Evolutionary conservation across 2,329 filamentous ascomycete species (phyloP).

Genomic region (Aschersonia sp.): DNA sequence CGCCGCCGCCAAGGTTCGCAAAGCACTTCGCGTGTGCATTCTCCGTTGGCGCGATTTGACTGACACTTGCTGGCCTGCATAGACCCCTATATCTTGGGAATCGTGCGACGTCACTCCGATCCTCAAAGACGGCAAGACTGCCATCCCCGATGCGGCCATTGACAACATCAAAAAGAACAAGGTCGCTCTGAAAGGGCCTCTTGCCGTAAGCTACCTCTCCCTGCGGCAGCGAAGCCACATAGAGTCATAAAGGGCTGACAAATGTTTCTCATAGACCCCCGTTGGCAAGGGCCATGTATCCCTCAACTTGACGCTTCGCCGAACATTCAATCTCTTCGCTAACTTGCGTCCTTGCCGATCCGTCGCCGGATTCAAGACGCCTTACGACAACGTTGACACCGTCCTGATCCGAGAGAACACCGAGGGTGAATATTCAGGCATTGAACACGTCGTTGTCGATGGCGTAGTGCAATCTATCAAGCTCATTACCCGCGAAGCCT

Average conservation of each 20-base stretch:
- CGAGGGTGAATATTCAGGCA: conserved; percentile 98
- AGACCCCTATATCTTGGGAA: conserved; percentile 94
- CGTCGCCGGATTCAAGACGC: conserved; percentile 94
- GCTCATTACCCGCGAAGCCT: conserved; percentile 92
- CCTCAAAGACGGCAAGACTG: conserved; percentile 88
- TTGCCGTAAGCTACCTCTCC: conserved; percentile 52
- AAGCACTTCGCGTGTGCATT: background rate
- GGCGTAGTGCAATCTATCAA: conserved; percentile 99
- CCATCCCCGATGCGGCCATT: conserved; percentile 86
- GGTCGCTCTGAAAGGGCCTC: conserved; percentile 93
- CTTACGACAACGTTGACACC: conserved; percentile 93
- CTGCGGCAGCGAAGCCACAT: background rate
- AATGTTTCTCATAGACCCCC: conserved; percentile 49
- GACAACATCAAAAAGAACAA: conserved; percentile 89
- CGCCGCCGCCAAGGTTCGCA: conserved; percentile 70
- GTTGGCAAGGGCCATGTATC: conserved; percentile 98
- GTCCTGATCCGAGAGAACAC: conserved; percentile 99
- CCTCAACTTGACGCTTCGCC: conserved; percentile 93
- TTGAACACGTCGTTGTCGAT: conserved; percentile 95
- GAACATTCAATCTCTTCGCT: conserved; percentile 99
- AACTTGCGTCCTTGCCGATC: conserved; percentile 97
- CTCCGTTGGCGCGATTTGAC: no score
- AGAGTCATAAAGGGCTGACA: background rate
- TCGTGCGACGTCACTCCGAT: conserved; percentile 90
- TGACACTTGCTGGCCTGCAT: background rate